Percentiles rank a stretch among this genome's conserved stretches.
Conservation (phyloP, 805 yeast species). For the Candida insectorum region DNA sequence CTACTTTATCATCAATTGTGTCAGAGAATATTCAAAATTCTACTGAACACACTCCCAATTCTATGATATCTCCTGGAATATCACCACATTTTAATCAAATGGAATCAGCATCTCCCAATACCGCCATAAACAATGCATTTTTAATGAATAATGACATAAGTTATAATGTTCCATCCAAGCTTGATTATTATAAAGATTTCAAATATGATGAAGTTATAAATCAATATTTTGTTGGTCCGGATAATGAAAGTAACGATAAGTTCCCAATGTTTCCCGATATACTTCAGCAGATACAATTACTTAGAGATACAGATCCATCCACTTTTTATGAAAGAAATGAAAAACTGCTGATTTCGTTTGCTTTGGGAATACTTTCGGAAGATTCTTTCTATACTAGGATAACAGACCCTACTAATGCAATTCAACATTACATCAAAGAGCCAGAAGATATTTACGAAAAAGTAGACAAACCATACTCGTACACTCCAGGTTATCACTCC, state of each 20-base stretch:
- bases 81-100: constrained; percentile 26
- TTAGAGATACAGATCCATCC: constrained; percentile 39
- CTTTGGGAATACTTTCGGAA: constrained; percentile 43
- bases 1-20: constrained; percentile 63
- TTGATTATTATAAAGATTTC: neutral
- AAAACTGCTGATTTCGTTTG: constrained; percentile 43
- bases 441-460: constrained; percentile 79
- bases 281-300: constrained; percentile 39
- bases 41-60: constrained; percentile 28
- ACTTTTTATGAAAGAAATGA: constrained; percentile 37
- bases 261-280: constrained; percentile 58
- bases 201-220: constrained; percentile 53
- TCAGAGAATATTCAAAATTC: constrained; percentile 37
- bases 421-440: constrained; percentile 39
- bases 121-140: constrained; percentile 16
- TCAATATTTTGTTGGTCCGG: constrained; percentile 64
- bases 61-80: constrained; percentile 30
- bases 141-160: neutral
- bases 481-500: constrained; percentile 87
- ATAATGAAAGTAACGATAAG: constrained; percentile 37
- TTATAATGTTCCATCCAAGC: neutral
- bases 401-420: constrained; percentile 13
- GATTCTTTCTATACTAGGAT: constrained; percentile 23
- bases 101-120: constrained; percentile 11
- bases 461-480: constrained; percentile 74